Evolutionary conservation across 345 rosid genomes (phyloP), one percentile per base, ranked within the genome.

Genomic region (Noccaea caerulescens): DNA sequence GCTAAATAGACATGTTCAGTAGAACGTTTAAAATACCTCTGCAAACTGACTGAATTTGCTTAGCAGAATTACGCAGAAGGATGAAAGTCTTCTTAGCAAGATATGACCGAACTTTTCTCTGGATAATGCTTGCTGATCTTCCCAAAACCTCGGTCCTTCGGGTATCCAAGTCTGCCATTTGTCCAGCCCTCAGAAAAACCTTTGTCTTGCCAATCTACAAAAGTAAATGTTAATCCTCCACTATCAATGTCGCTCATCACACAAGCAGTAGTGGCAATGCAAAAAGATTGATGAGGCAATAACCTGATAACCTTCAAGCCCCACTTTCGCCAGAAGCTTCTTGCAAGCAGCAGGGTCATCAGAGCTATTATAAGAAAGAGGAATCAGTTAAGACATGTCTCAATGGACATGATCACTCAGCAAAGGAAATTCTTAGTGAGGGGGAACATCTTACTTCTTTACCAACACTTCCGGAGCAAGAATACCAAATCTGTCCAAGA

Each of bases 301-400:
- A 82, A 92, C 99, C 98, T 92, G 99, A 83, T 87, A 95, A 14
- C 98, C 98, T 72, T 84, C 74, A 37, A 95, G 87, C 71, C 88
- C 88, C 68, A 85, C 92, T 73, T 83, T 84, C 78, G 86, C 96
- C 66, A 95, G 71, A 58, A 95, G 88, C 87, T 81, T 88, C 84
- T 95, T 86, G 88, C 98, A 92, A 66, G 92, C 96, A 80, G 86
- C 76, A 63, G 87, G 79, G 77, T 95, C 98, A 77, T 95, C 94
- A 43, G 87, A 84, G 82, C 99, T 95, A 75, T 69, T 46, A 79
- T 60, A 20, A 60, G 64, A 71, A 20, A 60, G 64, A 71, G 5
- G 44, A 67, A 65, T 23, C 9, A 75, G 66, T 80, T 47, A 63
- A 14, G 32, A 51, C 23, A 20, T 10, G 37, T 6, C 50, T 6